phyloP scores from a whole-genome alignment of 371 early-diverging fungal species.

The Syncephalastrum contaminatum region DNA sequence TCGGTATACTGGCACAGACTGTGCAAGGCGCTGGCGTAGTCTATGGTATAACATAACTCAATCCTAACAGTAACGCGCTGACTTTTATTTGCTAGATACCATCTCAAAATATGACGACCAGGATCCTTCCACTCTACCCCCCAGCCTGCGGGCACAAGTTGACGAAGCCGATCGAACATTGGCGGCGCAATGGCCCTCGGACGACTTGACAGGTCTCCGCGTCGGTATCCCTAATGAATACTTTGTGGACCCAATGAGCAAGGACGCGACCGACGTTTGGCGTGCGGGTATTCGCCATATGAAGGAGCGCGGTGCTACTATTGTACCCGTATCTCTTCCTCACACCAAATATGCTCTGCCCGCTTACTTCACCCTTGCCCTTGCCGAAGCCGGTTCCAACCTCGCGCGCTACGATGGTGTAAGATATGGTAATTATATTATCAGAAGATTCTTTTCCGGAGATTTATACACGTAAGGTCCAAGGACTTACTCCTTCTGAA shows the following conservation, averaged over 20 bases:
- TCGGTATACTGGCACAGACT: constrained; percentile 74
- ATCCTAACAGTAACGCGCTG: too few species aligned
- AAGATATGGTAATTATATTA: constrained; percentile 64
- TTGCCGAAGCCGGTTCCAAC: constrained; percentile 92
- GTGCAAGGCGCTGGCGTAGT: constrained; percentile 56
- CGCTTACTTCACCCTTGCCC: constrained; percentile 86
- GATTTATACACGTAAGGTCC: neutral
- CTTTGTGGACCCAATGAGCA: constrained; percentile 69
- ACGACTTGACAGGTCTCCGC: constrained; percentile 52
- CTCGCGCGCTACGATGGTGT: constrained; percentile 88
- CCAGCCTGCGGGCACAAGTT: constrained; percentile 19
- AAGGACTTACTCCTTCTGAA: neutral
- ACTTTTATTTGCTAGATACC: constrained; percentile 52
- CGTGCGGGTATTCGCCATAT: constrained; percentile 55
- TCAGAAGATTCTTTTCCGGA: neutral
- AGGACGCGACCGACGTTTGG: constrained; percentile 59
- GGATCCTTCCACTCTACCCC: constrained; percentile 61
- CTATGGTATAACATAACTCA: constrained; percentile 48
- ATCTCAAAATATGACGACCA: constrained; percentile 56
- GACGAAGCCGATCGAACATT: constrained; percentile 26
- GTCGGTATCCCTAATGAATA: constrained; percentile 84
- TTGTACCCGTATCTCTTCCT: constrained; percentile 72
- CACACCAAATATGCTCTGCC: constrained; percentile 73
- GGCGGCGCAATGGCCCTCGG: constrained; percentile 17
- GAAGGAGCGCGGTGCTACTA: constrained; percentile 61